Base-by-base conservation (phyloP, 768 basidiomycete species). In the Macrolepiota fuliginosa region DNA sequence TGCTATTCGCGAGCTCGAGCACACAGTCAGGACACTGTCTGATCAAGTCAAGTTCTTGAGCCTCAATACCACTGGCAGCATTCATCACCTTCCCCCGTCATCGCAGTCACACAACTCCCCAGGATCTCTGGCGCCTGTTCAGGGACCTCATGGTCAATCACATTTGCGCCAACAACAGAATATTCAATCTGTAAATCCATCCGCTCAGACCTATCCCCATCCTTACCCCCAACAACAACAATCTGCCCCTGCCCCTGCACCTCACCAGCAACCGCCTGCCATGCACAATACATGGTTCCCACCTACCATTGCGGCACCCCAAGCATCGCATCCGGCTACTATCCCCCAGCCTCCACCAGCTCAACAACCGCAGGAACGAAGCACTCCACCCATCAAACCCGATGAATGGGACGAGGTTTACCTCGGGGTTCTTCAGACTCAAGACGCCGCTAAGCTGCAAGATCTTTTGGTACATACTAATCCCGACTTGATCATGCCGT, bases 381-480 rank as follows among this genome's bases (percentile, higher is more conserved):
- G 85, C 29, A 54, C 60, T 12, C 82, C 83, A 15, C 81, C 87
- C n/a, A 73, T 78, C 46, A 82, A 81, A 67, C 58, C 80, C 49
- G 91, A 92, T 69, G 89, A 91, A 64, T 94, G 92, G 92, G 92
- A 94, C 65, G 90, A 92, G 63, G 83, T 86, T 10, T 94, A 92
- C 71, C 80, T 94, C 37, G 82, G 85, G 17, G 88, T 92, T 36
- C 77, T 94, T 58, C 86, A 88, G 63, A 85, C 85, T 36, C 90
- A 93, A 71, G 92, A 94, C 67, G 67, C 82, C 15, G 77, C 81
- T 63, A 90, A 91, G 72, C 83, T 94, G 56, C 86, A 90, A 17
- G 89, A 90, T 68, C 75, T 94, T 27, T 76, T 94, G 63, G 77
- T 82, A 32, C 83, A 86, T 59, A 92, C 87, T 24, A 91, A 88